These are phyloP conservation scores for Magnusiomyces starmeri DNA, from an alignment of 1,139 yeast genomes.

Conservation along the genomic window DNA sequence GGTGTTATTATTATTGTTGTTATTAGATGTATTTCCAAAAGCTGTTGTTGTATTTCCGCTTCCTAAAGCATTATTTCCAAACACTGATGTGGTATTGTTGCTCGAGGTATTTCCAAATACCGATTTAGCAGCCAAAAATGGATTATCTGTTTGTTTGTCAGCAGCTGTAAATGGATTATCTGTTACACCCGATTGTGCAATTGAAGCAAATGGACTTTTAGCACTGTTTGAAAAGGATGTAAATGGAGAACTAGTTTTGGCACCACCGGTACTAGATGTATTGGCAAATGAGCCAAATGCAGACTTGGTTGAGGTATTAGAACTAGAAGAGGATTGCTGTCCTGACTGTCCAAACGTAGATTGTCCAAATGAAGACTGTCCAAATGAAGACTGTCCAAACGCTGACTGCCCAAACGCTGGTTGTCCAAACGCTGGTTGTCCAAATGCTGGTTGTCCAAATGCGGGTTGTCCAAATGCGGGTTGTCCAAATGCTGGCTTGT, in stretches of 20 bases:
- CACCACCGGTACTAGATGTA: slow-evolving; percentile 17
- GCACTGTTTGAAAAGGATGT: slow-evolving; percentile 6
- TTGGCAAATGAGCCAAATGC: slow-evolving; percentile 20
- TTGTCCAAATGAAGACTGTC: slow-evolving; percentile 19
- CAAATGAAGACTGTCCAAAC: slow-evolving; percentile 20
- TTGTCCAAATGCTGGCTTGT: no score
- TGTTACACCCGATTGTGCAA: not conserved
- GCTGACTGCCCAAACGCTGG: slow-evolving; percentile 21
- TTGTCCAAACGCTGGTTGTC: slow-evolving; percentile 7
- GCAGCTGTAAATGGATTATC: not conserved
- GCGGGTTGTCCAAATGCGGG: slow-evolving; percentile 15
- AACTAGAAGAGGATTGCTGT: slow-evolving; percentile 22
- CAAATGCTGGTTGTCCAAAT: slow-evolving; percentile 17
- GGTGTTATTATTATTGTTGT: slow-evolving; percentile 10
- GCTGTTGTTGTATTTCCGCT: slow-evolving; percentile 1
- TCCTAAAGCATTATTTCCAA: slow-evolving; percentile 6
- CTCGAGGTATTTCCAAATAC: slow-evolving; percentile 17
- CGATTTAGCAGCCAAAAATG: slow-evolving; percentile 19
- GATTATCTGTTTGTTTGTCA: slow-evolving; percentile 10
- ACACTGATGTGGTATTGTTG: slow-evolving; percentile 3
- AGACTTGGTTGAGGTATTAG: slow-evolving; percentile 16
- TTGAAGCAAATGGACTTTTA: not conserved
- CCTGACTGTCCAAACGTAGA: slow-evolving; percentile 23
- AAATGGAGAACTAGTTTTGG: slow-evolving; percentile 20
- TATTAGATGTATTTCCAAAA: slow-evolving; percentile 2